Percentiles rank a stretch among this genome's conserved stretches.
Conservation (phyloP, 164 flowering plant species). For the Platanus orientalis region DNA sequence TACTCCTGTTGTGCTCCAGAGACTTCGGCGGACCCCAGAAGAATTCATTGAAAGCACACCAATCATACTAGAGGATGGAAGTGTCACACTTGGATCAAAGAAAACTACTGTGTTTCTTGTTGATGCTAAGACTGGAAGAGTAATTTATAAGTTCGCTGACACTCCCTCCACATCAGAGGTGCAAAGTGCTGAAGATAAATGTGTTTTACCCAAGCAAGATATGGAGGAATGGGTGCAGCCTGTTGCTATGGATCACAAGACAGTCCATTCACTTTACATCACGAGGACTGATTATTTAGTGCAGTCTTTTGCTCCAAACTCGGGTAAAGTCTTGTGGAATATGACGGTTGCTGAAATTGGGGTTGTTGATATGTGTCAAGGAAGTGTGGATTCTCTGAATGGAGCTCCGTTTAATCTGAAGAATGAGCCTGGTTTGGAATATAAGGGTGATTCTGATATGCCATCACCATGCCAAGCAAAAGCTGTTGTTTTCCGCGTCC, state of each 20-base stretch:
- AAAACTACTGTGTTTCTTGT: constrained; percentile 45
- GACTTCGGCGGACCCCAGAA: constrained; percentile 29
- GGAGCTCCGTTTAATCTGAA: constrained; percentile 7
- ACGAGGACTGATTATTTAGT: constrained; percentile 56
- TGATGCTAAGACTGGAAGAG: constrained; percentile 51
- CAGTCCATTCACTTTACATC: constrained; percentile 32
- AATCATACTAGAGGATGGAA: constrained; percentile 41
- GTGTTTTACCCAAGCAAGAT: constrained; percentile 11
- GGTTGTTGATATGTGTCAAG: constrained; percentile 44
- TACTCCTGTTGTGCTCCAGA: constrained; percentile 30
- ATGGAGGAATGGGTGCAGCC: constrained; percentile 26
- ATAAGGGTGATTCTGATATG: constrained; percentile 17
- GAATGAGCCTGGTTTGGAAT: constrained; percentile 20
- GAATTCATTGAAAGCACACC: constrained; percentile 39
- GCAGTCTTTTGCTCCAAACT: constrained; percentile 25
- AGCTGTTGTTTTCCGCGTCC: constrained; percentile 25
- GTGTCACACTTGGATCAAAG: constrained; percentile 46
- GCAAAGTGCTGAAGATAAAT: constrained; percentile 13
- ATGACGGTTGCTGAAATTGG: constrained; percentile 44
- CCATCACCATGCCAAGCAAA: constrained; percentile 38
- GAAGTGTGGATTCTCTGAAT: constrained; percentile 18
- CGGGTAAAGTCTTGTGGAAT: constrained; percentile 46
- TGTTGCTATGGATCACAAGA: constrained; percentile 12
- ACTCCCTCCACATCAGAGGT: constrained; percentile 11
- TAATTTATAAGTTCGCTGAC: constrained; percentile 23